Percentiles rank a stretch among this genome's conserved stretches.
phyloP scores from a whole-genome alignment of 1,284 basidiomycete species.

The Ustilago trichophora region DNA sequence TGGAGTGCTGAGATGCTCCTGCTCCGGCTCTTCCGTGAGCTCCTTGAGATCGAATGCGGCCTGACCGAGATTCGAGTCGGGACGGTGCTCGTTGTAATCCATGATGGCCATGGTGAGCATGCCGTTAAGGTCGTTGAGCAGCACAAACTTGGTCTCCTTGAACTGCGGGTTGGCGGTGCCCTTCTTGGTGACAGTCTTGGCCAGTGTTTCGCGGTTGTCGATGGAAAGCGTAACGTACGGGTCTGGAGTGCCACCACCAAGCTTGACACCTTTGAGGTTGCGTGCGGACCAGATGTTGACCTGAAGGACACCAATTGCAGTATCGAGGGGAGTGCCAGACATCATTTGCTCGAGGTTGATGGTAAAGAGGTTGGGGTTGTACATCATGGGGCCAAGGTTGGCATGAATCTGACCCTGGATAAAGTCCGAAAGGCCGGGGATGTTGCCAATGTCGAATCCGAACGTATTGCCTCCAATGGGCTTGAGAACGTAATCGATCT shows the following conservation, averaged over 20 bases:
- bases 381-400: constrained; percentile 74
- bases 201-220: constrained; percentile 76
- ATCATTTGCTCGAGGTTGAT: constrained; percentile 94
- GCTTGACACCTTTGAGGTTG: constrained; percentile 74
- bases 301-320: constrained; percentile 88
- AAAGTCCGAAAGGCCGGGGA: constrained; percentile 80
- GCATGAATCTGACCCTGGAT: constrained; percentile 90
- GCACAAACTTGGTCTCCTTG: constrained; percentile 90
- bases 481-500: constrained; percentile 95
- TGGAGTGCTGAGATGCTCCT: constrained; percentile 77
- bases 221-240: constrained; percentile 83
- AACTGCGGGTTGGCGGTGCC: constrained; percentile 86
- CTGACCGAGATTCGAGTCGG: constrained; percentile 81
- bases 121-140: constrained; percentile 86
- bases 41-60: constrained; percentile 80
- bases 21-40: constrained; percentile 82
- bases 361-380: constrained; percentile 76
- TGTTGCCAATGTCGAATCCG: constrained; percentile 82
- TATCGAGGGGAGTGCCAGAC: constrained; percentile 78
- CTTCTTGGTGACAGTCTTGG: constrained; percentile 77
- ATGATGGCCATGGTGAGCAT: constrained; percentile 78
- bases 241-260: constrained; percentile 94
- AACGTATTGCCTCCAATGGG: constrained; percentile 93
- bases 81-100: constrained; percentile 91
- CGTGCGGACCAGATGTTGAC: constrained; percentile 80